Evolutionary conservation across 306 rosid genomes (phyloP).

Genomic region (Rosa lucieae): DNA sequence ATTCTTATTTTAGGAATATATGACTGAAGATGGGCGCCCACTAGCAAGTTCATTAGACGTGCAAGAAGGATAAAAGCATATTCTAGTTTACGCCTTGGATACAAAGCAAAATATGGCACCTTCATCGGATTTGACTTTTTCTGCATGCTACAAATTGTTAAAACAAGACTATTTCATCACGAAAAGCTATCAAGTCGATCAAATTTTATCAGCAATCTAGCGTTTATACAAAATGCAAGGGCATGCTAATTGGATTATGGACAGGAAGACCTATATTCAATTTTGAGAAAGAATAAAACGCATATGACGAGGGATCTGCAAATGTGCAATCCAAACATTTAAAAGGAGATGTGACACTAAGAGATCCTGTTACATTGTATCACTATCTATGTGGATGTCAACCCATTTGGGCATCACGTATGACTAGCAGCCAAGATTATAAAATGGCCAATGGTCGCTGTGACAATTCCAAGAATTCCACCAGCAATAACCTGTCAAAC

Average conservation of each 20-base stretch:
- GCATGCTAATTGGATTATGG: conserved; percentile 23
- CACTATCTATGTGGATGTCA: conserved; percentile 1
- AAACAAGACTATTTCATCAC: neutral
- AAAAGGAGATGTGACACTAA: conserved; percentile 14
- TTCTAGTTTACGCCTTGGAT: neutral
- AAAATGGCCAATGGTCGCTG: conserved; percentile 59
- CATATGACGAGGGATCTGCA: conserved; percentile 21
- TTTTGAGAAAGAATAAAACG: neutral
- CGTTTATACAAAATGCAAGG: conserved; percentile 18
- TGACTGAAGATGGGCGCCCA: neutral
- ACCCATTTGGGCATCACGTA: conserved; percentile 22
- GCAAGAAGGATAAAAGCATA: neutral
- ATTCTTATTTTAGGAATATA: neutral
- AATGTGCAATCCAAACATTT: conserved; percentile 24
- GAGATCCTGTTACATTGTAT: conserved; percentile 32
- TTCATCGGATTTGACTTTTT: neutral
- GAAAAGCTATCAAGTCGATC: conserved; percentile 17
- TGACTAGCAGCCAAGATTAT: conserved; percentile 32
- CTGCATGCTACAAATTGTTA: neutral
- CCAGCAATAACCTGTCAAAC: conserved; percentile 84
- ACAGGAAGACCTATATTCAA: conserved; percentile 20
- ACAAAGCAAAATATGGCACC: neutral
- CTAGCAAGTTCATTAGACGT: neutral
- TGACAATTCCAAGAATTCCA: conserved; percentile 66
- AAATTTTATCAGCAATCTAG: conserved; percentile 31